phyloP scores from a whole-genome alignment of 2,329 filamentous ascomycete genomes.

The Stachybotrys elegans region DNA sequence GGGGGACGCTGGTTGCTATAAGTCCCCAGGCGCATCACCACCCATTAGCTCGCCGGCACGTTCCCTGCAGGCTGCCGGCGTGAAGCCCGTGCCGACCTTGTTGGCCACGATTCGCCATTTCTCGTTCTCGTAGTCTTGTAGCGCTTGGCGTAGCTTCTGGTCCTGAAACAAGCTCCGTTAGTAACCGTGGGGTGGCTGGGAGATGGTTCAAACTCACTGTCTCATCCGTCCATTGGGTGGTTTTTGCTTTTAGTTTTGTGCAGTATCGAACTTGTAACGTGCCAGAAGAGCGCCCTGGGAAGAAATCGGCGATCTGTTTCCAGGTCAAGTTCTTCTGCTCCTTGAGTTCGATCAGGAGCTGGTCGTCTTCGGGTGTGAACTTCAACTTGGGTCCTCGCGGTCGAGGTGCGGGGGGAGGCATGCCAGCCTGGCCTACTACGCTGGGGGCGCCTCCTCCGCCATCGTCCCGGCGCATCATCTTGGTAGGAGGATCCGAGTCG shows the following conservation, averaged over 20 bases:
- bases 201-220: no score
- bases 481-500: slow-evolving; percentile 64
- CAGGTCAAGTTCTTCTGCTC: slow-evolving; percentile 93
- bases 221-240: slow-evolving; percentile 88
- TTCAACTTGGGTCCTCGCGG: slow-evolving; percentile 88
- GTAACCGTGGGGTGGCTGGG: no score
- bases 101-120: slow-evolving; percentile 89
- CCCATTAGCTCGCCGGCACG: slow-evolving; percentile 61
- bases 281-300: slow-evolving; percentile 83
- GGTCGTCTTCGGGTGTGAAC: slow-evolving; percentile 89
- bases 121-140: slow-evolving; percentile 84
- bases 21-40: slow-evolving; percentile 33
- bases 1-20: slow-evolving; percentile 54
- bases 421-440: slow-evolving; percentile 79
- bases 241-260: slow-evolving; percentile 91
- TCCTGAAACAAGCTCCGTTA: slow-evolving; percentile 46
- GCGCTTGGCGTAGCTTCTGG: slow-evolving; percentile 68
- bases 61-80: slow-evolving; percentile 80
- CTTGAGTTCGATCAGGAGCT: slow-evolving; percentile 81
- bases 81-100: slow-evolving; percentile 87
- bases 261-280: slow-evolving; percentile 93
- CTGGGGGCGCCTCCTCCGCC: slow-evolving; percentile 63
- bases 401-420: slow-evolving; percentile 76
- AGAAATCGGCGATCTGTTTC: slow-evolving; percentile 97
- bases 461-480: slow-evolving; percentile 60